These are phyloP conservation scores for Haematococcus sp. DNA, from an alignment of 139 green algal genomes.

Conservation along the genomic window DNA sequence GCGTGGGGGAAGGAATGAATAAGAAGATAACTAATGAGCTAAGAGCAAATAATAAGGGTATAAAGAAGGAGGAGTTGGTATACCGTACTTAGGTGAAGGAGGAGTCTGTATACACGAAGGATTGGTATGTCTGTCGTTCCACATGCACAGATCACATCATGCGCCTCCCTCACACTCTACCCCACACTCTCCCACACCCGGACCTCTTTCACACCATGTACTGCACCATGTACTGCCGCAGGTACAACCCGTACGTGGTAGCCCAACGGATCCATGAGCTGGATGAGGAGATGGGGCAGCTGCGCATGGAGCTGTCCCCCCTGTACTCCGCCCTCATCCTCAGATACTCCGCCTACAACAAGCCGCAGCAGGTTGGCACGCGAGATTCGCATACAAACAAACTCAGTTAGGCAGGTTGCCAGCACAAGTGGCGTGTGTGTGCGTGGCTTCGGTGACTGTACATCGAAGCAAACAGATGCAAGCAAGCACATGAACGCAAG, in stretches of 20 bases:
- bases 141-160: not conserved
- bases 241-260: constrained; percentile 38
- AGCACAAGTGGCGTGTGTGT: too few relatives aligned
- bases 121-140: not conserved
- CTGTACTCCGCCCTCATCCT: constrained; percentile 29
- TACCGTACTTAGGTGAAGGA: not conserved
- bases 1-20: not conserved
- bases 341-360: constrained; percentile 37
- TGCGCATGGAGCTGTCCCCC: constrained; percentile 28
- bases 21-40: not conserved
- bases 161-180: not conserved
- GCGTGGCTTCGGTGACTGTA: too few relatives aligned
- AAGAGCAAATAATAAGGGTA: not conserved
- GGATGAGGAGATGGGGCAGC: constrained; percentile 24
- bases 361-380: constrained; percentile 31
- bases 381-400: not conserved
- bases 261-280: constrained; percentile 41
- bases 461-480: not conserved
- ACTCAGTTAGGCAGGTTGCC: too few relatives aligned
- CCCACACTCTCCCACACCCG: too few relatives aligned
- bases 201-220: not conserved
- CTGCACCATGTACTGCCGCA: not conserved
- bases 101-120: too few relatives aligned
- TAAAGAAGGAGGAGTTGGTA: not conserved
- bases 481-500: too few relatives aligned